Evolutionary conservation across 495 filamentous ascomycete genomes (phyloP).

Genomic region (Beverwykella pulmonaria): DNA sequence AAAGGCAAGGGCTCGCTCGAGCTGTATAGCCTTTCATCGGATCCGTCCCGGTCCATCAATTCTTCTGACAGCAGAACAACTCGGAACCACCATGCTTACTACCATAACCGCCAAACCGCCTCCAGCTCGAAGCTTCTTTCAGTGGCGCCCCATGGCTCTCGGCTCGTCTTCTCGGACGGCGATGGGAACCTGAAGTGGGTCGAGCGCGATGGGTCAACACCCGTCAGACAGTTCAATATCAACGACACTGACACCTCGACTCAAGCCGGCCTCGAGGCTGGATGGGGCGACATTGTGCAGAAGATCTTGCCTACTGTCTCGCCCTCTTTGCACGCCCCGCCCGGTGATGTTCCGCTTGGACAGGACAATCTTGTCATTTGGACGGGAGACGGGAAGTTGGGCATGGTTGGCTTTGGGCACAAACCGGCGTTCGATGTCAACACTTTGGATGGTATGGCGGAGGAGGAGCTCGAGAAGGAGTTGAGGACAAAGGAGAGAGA

Average conservation of each 20-base stretch:
- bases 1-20: slow-evolving; percentile 90
- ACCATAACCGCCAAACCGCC: slow-evolving; percentile 82
- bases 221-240: slow-evolving; percentile 75
- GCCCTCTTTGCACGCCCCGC: background rate
- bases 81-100: slow-evolving; percentile 35
- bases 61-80: slow-evolving; percentile 19
- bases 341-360: slow-evolving; percentile 23
- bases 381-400: slow-evolving; percentile 48
- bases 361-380: slow-evolving; percentile 46
- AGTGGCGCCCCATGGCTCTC: slow-evolving; percentile 79
- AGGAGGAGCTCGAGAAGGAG: slow-evolving; percentile 47
- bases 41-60: slow-evolving; percentile 35
- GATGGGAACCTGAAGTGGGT: slow-evolving; percentile 89
- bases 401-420: slow-evolving; percentile 44
- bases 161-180: slow-evolving; percentile 81
- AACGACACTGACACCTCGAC: slow-evolving; percentile 50
- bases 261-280: slow-evolving; percentile 15
- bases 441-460: slow-evolving; percentile 45
- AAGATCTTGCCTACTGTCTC: slow-evolving; percentile 46
- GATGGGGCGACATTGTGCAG: slow-evolving; percentile 48
- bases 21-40: slow-evolving; percentile 66
- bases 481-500: slow-evolving; percentile 54
- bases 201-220: slow-evolving; percentile 81
- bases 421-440: slow-evolving; percentile 12
- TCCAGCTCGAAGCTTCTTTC: slow-evolving; percentile 80